Evolutionary conservation across 352 stramenopile genomes (phyloP).

Genomic region (Pythium aphanidermatum): DNA sequence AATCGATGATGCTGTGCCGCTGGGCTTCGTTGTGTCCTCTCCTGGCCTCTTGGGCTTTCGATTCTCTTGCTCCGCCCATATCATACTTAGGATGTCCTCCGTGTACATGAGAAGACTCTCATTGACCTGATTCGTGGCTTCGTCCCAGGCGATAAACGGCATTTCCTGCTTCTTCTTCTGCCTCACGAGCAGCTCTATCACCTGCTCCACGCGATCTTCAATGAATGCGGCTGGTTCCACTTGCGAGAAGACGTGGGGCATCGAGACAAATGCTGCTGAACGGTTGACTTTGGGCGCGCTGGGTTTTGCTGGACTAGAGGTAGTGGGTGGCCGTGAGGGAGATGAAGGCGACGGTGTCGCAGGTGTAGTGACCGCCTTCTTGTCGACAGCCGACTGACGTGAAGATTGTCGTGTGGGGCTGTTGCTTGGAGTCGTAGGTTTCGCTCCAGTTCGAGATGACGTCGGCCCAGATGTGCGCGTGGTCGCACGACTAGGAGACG

Average conservation of each 20-base stretch:
- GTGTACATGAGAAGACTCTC: slow-evolving; percentile 55
- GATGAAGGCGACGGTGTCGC: neutral
- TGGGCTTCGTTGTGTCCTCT: slow-evolving; percentile 5
- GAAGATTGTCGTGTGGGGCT: neutral
- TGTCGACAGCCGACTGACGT: neutral
- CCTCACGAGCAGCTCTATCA: slow-evolving; percentile 33
- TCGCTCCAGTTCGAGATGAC: neutral
- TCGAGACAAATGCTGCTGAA: slow-evolving; percentile 25
- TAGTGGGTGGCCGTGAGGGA: neutral
- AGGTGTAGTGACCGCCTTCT: slow-evolving; percentile 1
- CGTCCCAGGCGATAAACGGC: slow-evolving; percentile 46
- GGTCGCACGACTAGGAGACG: no score
- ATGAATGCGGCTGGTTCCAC: slow-evolving; percentile 30
- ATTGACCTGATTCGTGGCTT: slow-evolving; percentile 37
- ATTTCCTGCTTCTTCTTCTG: slow-evolving; percentile 26
- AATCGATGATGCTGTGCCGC: neutral
- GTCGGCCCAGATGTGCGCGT: no score
- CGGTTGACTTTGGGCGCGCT: slow-evolving; percentile 15
- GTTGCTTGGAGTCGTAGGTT: neutral
- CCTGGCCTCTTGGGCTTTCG: slow-evolving; percentile 42
- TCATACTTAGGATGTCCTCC: slow-evolving; percentile 50
- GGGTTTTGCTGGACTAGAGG: slow-evolving; percentile 12
- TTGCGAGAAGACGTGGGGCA: slow-evolving; percentile 31
- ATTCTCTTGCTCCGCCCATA: slow-evolving; percentile 53
- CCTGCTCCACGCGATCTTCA: slow-evolving; percentile 37